These are phyloP conservation scores for Solanum chmielewskii DNA, from an alignment of 257 asterid genomes.

Conservation along the genomic window DNA sequence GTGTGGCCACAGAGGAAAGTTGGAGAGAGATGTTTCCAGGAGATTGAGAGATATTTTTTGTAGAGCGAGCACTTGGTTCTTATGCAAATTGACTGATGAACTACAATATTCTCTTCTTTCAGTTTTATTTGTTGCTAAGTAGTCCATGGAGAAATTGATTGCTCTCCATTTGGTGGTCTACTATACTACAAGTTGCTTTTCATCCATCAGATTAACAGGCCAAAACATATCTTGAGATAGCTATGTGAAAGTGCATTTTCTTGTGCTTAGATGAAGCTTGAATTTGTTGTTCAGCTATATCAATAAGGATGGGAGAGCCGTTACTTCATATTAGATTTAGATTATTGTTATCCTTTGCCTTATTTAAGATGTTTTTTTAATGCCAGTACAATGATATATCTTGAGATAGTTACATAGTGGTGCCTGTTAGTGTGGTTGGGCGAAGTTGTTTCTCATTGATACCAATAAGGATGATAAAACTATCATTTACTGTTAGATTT, in stretches of 20 bases:
- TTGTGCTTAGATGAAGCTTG: neutral
- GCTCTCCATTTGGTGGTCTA: neutral
- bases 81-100: neutral
- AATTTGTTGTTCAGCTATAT: neutral
- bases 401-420: too few relatives aligned
- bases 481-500: neutral
- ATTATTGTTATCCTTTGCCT: neutral
- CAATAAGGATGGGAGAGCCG: neutral
- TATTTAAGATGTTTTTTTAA: neutral
- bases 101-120: neutral
- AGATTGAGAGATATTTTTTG: neutral
- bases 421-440: too few relatives aligned
- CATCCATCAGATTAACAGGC: neutral
- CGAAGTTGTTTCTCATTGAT: neutral
- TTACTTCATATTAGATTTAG: neutral
- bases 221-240: neutral
- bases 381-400: too few relatives aligned
- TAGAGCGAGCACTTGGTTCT: neutral
- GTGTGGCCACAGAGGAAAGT: neutral
- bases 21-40: neutral
- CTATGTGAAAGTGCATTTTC: neutral
- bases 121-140: neutral
- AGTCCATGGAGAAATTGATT: neutral
- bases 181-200: neutral
- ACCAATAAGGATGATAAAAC: neutral